Evolutionary conservation across 1,284 basidiomycete species (phyloP).

Genomic region (Polyporus tsugae): DNA sequence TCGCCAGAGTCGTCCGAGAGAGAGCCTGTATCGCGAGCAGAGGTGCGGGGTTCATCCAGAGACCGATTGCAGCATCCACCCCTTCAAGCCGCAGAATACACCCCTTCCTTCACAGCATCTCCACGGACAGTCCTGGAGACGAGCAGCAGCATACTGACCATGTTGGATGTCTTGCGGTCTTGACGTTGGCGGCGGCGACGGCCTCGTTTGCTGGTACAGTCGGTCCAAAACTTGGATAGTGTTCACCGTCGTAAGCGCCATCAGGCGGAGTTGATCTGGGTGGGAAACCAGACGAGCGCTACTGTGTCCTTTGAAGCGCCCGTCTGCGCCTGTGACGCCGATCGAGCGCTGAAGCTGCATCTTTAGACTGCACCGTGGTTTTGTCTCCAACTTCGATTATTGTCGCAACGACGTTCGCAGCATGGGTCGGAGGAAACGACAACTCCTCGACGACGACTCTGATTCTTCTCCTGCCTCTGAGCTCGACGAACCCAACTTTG

Average conservation of each 20-base stretch:
- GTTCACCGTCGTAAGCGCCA: conserved; percentile 29
- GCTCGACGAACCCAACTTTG: conserved; percentile 51
- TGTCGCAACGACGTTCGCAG: background rate
- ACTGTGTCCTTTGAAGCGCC: background rate
- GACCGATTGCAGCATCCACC: conserved; percentile 42
- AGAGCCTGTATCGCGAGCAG: conserved; percentile 11
- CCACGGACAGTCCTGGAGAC: conserved; percentile 27
- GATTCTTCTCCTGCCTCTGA: conserved; percentile 64
- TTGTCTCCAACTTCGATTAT: background rate
- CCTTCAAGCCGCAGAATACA: conserved; percentile 30
- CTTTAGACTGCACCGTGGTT: background rate
- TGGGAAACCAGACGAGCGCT: conserved; percentile 9
- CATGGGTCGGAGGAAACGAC: conserved; percentile 87
- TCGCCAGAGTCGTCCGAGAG: conserved; percentile 31
- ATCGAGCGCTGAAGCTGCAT: background rate
- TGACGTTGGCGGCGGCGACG: conserved; percentile 46
- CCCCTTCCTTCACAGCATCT: conserved; percentile 31
- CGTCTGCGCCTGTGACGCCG: background rate
- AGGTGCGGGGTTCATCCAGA: conserved; percentile 43
- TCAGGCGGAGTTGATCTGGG: conserved; percentile 31
- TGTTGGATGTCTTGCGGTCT: conserved; percentile 48
- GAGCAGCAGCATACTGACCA: conserved; percentile 46
- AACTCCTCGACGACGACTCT: conserved; percentile 77
- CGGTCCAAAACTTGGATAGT: conserved; percentile 33
- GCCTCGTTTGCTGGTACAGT: conserved; percentile 36